Evolutionary conservation across 495 filamentous ascomycete genomes (phyloP).

Genomic region (Aspergillus heteromorphus): DNA sequence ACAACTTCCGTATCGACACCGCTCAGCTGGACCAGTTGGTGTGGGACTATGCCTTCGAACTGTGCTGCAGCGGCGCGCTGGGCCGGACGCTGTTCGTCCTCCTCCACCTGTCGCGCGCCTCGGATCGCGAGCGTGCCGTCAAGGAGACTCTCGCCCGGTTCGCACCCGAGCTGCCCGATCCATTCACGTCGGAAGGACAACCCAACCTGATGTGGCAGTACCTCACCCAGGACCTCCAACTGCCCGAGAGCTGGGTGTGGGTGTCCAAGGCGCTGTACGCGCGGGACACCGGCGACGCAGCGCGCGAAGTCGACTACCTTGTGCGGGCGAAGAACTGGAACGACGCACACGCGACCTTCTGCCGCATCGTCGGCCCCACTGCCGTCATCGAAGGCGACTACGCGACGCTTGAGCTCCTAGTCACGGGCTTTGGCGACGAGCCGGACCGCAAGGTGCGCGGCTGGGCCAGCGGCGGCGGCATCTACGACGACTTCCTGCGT

Average conservation of each 20-base stretch:
- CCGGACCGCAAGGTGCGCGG: slow-evolving; percentile 41
- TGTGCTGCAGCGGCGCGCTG: slow-evolving; percentile 65
- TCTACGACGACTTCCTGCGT: slow-evolving; percentile 77
- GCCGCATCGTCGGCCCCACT: slow-evolving; percentile 67
- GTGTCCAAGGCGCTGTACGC: slow-evolving; percentile 81
- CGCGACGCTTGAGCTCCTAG: slow-evolving; percentile 52
- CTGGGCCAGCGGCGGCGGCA: slow-evolving; percentile 73
- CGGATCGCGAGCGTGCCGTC: slow-evolving; percentile 59
- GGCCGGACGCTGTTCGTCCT: slow-evolving; percentile 67
- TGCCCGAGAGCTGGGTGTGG: slow-evolving; percentile 77
- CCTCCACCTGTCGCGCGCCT: slow-evolving; percentile 63
- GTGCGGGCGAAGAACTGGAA: slow-evolving; percentile 68
- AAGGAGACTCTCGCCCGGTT: slow-evolving; percentile 62
- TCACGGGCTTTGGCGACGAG: slow-evolving; percentile 60
- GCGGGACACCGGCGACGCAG: slow-evolving; percentile 58
- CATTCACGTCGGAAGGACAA: slow-evolving; percentile 51
- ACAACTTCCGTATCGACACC: slow-evolving; percentile 29
- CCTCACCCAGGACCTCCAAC: slow-evolving; percentile 54
- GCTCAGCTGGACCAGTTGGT: slow-evolving; percentile 58
- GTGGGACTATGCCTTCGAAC: slow-evolving; percentile 64
- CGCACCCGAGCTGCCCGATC: slow-evolving; percentile 40
- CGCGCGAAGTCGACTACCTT: slow-evolving; percentile 66
- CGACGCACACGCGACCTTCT: slow-evolving; percentile 79
- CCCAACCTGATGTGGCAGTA: slow-evolving; percentile 44
- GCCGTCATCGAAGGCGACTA: slow-evolving; percentile 76